Evolutionary conservation across 495 filamentous ascomycete species (phyloP), one percentile per base, ranked within the genome.

Genomic region (Neurospora cerealis): DNA sequence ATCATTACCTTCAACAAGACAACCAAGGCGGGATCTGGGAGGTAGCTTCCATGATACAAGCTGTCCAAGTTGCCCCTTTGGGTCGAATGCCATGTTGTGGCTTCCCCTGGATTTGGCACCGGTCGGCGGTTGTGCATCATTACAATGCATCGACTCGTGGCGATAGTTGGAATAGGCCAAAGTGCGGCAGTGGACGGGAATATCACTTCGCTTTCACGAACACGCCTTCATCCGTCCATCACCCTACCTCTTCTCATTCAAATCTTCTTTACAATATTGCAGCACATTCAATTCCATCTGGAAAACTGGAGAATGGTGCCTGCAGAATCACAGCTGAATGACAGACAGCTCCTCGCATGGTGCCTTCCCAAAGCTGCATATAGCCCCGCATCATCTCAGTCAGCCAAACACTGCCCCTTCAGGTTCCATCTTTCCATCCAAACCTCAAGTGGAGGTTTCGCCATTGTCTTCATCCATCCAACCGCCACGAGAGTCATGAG

Each of bases 381-480:
- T 73, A 74, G 71, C 75, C 73, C 73, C 73, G 71, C 75, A 73
- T 70, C 66, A 39, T 69, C 36, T 71, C 70, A 28, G 69, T 36
- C 41, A 41, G 37, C 34, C 21, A 66, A 66, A 66, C 54, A 66
- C 54, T 36, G 28, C 54, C 54, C 54, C 54, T 66, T 32, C 24
- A 34, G 10, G 54, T 17, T 24, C 37, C 37, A 9, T 38, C 54
- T 15, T 62, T 32, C 54, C 54, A 62, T 62, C 28, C 15, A 62
- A 34, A 19, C 54, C 54, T 66, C 54, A 66, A 66, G 28, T 66
- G 28, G 7, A 66, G 54, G 54, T 66, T 34, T 66, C 15, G 28
- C 54, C 54, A 19, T 34, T 66, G 28, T 66, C 15, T 60, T 13
- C 2, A 15, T 28, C 11, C 11, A 60, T 7, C 21, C 48, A 15